Evolutionary conservation across 139 green algal genomes (phyloP).

Genomic region (Tetratostichococcus sp.): DNA sequence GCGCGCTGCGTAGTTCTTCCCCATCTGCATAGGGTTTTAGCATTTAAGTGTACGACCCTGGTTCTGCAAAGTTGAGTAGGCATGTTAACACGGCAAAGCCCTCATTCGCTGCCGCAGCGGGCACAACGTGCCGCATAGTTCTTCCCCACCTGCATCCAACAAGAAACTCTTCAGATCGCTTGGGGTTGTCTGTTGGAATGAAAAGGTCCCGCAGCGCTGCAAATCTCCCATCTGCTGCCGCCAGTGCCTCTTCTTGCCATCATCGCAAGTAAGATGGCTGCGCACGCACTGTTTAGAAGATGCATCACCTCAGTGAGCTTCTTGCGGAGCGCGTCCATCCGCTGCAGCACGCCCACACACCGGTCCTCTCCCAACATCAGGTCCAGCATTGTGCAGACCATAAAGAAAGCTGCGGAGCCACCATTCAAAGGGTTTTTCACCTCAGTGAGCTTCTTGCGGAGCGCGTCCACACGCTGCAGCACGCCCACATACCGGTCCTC

Average conservation of each 20-base stretch:
- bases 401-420: too few species aligned
- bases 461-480: slow-evolving; percentile 45
- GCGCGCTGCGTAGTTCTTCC: slow-evolving; percentile 68
- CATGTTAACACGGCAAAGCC: slow-evolving; percentile 61
- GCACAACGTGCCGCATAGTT: slow-evolving; percentile 48
- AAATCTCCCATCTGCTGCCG: slow-evolving; percentile 57
- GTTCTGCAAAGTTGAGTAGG: too few species aligned
- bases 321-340: slow-evolving; percentile 56
- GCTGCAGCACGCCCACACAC: slow-evolving; percentile 54
- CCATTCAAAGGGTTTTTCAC: too few species aligned
- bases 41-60: background rate
- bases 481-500: slow-evolving; percentile 45
- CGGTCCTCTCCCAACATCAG: slow-evolving; percentile 70
- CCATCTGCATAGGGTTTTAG: slow-evolving; percentile 33
- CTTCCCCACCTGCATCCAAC: slow-evolving; percentile 63
- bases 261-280: too few species aligned
- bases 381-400: slow-evolving; percentile 15
- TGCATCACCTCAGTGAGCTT: slow-evolving; percentile 49
- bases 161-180: background rate
- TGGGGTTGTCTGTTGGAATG: too few species aligned
- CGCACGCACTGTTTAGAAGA: too few species aligned
- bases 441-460: slow-evolving; percentile 62
- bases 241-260: too few species aligned
- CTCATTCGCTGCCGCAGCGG: slow-evolving; percentile 52
- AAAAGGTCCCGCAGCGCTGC: slow-evolving; percentile 45